These are phyloP conservation scores for Phycomyces blakesleeanus DNA, from an alignment of 192 early-diverging fungal genomes.

Conservation along the genomic window DNA sequence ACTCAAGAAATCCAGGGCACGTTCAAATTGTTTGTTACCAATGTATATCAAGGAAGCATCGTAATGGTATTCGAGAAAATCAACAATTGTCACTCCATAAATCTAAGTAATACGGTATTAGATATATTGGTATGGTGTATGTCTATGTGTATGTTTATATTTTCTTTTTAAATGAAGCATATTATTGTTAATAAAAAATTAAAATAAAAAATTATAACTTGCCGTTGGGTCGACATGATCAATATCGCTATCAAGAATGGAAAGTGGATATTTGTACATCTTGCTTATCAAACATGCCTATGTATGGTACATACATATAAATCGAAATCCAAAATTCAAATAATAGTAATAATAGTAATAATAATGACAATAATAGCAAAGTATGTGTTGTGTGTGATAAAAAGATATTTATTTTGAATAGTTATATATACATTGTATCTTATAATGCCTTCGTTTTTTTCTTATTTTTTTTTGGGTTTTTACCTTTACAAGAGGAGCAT, in stretches of 20 bases:
- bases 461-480: not conserved
- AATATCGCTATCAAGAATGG: constrained; percentile 48
- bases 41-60: constrained; percentile 74
- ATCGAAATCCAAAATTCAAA: too few species aligned
- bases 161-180: too few species aligned
- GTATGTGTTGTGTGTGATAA: not conserved
- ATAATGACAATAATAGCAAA: too few species aligned
- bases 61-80: constrained; percentile 74
- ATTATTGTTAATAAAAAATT: not conserved
- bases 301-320: too few species aligned
- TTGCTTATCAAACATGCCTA: constrained; percentile 48
- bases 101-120: too few species aligned
- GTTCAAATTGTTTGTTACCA: constrained; percentile 58
- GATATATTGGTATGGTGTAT: not conserved
- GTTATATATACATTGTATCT: not conserved
- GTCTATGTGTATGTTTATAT: too few species aligned
- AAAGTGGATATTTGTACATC: constrained; percentile 44
- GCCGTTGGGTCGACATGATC: constrained; percentile 46
- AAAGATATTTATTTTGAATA: not conserved
- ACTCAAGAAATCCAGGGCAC: constrained; percentile 58
- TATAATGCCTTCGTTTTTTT: not conserved
- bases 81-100: constrained; percentile 37
- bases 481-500: constrained; percentile 38
- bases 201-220: not conserved
- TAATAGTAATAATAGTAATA: too few species aligned